These are phyloP conservation scores for Wickerhamomyces pijperi DNA, from an alignment of 805 yeast genomes.

Conservation along the genomic window DNA sequence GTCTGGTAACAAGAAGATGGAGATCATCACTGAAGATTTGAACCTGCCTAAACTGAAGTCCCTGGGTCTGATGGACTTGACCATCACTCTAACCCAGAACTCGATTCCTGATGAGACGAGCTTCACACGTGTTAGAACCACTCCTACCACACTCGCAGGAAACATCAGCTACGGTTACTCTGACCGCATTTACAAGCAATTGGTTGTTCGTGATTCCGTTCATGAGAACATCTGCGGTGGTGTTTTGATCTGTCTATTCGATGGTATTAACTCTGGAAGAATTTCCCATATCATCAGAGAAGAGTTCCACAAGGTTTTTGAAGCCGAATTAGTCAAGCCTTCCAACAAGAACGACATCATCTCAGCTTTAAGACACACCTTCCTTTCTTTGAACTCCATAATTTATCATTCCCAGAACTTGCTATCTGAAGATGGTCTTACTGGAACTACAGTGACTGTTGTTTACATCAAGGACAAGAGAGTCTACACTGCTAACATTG, in stretches of 20 bases:
- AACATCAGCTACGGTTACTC: conserved; percentile 82
- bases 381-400: conserved; percentile 70
- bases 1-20: conserved; percentile 87
- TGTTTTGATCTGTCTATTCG: conserved; percentile 70
- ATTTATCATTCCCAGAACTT: conserved; percentile 38
- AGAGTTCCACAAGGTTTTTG: conserved; percentile 54
- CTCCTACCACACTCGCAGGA: conserved; percentile 64
- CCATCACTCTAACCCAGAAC: conserved; percentile 61
- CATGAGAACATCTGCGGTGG: conserved; percentile 81
- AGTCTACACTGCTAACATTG: conserved; percentile 77
- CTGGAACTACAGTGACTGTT: conserved; percentile 82
- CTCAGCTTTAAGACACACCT: conserved; percentile 76
- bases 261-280: conserved; percentile 61
- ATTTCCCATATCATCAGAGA: conserved; percentile 67
- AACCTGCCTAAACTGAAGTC: conserved; percentile 64
- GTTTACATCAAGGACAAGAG: conserved; percentile 63
- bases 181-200: conserved; percentile 65
- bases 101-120: conserved; percentile 81
- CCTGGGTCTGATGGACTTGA: conserved; percentile 89
- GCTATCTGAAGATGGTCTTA: conserved; percentile 53
- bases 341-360: conserved; percentile 27
- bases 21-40: conserved; percentile 64
- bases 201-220: conserved; percentile 76
- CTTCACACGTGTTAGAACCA: conserved; percentile 79
- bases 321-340: conserved; percentile 45